phyloP scores from a whole-genome alignment of 148 eudicot genomes.

The Vaccinium darrowii region DNA sequence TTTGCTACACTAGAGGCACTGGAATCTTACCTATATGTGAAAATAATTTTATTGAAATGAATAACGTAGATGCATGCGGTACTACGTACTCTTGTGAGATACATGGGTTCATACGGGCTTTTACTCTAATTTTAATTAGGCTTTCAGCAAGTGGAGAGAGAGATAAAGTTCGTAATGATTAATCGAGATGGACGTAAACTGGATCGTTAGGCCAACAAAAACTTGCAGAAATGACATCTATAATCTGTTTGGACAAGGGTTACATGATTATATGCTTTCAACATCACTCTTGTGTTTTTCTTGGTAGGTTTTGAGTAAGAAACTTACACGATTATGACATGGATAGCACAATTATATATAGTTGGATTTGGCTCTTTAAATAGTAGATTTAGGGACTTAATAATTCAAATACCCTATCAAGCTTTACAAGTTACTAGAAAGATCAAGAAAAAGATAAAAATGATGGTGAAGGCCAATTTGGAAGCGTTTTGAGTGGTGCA shows the following conservation, averaged over 20 bases:
- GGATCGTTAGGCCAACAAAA: background rate
- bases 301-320: background rate
- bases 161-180: background rate
- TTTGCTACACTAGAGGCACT: background rate
- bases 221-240: background rate
- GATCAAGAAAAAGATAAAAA: background rate
- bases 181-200: background rate
- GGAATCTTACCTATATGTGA: background rate
- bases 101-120: background rate
- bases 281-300: background rate
- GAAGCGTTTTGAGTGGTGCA: background rate
- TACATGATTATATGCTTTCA: background rate
- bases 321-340: background rate
- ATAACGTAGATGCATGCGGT: background rate
- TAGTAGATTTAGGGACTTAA: background rate
- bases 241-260: background rate
- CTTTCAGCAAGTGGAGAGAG: background rate
- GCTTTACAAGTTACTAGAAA: background rate
- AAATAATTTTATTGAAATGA: background rate
- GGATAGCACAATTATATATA: background rate
- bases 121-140: background rate
- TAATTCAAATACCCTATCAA: background rate
- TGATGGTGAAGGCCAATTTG: background rate
- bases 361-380: background rate
- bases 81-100: background rate